Evolutionary conservation across 2,329 filamentous ascomycete species (phyloP).

Genomic region (Phyllosticta citribraziliensis): DNA sequence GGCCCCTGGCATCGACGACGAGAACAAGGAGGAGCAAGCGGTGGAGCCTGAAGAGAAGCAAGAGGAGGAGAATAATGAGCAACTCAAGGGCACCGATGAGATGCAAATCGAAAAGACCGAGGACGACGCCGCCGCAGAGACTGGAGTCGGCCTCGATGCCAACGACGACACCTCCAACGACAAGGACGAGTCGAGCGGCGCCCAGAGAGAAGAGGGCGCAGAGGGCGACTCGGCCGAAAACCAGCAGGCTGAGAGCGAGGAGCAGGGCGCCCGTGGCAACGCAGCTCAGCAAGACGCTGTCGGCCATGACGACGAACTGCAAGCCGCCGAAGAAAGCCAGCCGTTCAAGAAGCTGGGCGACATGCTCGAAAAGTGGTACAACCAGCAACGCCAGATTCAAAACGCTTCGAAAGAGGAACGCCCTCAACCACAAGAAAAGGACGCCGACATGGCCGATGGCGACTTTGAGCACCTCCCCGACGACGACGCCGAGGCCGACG

Average conservation of each 20-base stretch:
- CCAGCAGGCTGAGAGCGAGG: constrained; percentile 52
- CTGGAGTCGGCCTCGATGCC: constrained; percentile 55
- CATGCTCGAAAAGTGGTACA: constrained; percentile 84
- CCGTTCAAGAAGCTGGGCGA: constrained; percentile 94
- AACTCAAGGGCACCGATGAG: constrained; percentile 12
- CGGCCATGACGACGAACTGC: constrained; percentile 24
- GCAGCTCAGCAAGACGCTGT: constrained; percentile 26
- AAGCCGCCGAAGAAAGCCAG: constrained; percentile 43
- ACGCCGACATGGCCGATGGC: constrained; percentile 64
- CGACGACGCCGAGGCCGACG: constrained; percentile 70
- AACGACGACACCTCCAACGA: constrained; percentile 46
- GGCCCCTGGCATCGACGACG: constrained; percentile 24
- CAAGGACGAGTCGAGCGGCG: constrained; percentile 48
- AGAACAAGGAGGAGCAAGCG: constrained; percentile 30
- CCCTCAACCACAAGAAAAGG: constrained; percentile 37
- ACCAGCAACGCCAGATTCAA: constrained; percentile 71
- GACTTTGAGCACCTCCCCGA: constrained; percentile 91
- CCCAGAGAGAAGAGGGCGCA: constrained; percentile 55
- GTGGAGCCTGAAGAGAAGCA: constrained; percentile 38
- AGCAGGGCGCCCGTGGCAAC: constrained; percentile 44
- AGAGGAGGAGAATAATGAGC: constrained; percentile 24
- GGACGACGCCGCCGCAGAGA: constrained; percentile 49
- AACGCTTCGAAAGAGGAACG: constrained; percentile 40
- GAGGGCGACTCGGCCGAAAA: constrained; percentile 56
- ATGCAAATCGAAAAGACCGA: constrained; percentile 28